Evolutionary conservation across 208 protist genomes (phyloP).

Genomic region (Trypanosoma rangeli): DNA sequence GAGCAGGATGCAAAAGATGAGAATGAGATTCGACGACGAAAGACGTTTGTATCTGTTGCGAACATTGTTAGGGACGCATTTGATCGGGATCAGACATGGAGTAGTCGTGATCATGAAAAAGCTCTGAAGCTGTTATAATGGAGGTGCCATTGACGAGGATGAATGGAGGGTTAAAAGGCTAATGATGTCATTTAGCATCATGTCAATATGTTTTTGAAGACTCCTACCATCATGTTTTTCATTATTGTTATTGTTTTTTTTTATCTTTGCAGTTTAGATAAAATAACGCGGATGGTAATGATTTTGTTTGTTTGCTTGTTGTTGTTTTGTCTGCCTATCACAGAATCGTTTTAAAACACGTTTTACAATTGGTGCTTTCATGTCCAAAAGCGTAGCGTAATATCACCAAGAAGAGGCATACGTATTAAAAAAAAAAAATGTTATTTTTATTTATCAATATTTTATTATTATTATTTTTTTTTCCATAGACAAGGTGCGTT

Average conservation of each 20-base stretch:
- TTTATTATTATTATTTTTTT: slow-evolving; percentile 7
- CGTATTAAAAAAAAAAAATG: slow-evolving; percentile 6
- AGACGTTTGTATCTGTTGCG: slow-evolving; percentile 75
- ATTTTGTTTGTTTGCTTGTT: not conserved
- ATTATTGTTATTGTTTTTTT: not conserved
- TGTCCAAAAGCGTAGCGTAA: not conserved
- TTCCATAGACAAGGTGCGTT: slow-evolving; percentile 6
- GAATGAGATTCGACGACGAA: slow-evolving; percentile 72
- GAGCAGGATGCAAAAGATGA: slow-evolving; percentile 83
- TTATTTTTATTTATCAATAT: slow-evolving; percentile 1
- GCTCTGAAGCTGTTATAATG: slow-evolving; percentile 32
- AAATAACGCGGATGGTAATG: not conserved
- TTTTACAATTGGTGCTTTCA: not conserved
- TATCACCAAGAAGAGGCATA: not conserved
- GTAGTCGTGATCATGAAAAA: slow-evolving; percentile 45
- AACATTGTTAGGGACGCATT: slow-evolving; percentile 80
- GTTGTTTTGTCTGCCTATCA: not conserved
- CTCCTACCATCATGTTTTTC: not conserved
- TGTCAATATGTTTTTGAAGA: not conserved
- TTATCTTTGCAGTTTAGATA: not conserved
- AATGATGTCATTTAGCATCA: not conserved
- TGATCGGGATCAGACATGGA: slow-evolving; percentile 77
- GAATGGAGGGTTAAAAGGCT: slow-evolving; percentile 6
- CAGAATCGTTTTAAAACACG: not conserved
- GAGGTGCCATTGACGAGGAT: slow-evolving; percentile 1